phyloP scores from a whole-genome alignment of 2,329 filamentous ascomycete species.

The Elsinoe batatas region DNA sequence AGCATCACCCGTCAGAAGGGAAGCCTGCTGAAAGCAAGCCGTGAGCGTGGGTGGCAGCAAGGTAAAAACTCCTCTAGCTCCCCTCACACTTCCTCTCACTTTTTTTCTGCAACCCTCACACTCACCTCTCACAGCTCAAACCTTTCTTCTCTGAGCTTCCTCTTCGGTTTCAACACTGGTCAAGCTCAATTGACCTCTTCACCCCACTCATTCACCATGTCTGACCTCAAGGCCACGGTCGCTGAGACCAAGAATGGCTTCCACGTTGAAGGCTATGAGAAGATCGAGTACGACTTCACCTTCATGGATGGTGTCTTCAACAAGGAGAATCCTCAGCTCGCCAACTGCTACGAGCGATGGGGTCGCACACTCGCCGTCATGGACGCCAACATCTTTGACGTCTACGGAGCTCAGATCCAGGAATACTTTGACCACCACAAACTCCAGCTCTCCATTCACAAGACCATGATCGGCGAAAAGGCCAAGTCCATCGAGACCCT shows the following conservation, averaged over 20 bases:
- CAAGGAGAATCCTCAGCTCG: slow-evolving; percentile 49
- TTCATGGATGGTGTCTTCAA: slow-evolving; percentile 63
- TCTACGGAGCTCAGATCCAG: slow-evolving; percentile 58
- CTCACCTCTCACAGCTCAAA: neutral
- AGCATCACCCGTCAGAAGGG: neutral
- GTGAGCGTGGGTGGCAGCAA: slow-evolving; percentile 4
- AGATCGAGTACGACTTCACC: slow-evolving; percentile 66
- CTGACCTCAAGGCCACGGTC: slow-evolving; percentile 56
- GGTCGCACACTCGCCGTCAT: slow-evolving; percentile 57
- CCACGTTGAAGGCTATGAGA: slow-evolving; percentile 63
- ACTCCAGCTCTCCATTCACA: slow-evolving; percentile 55
- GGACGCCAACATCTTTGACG: slow-evolving; percentile 59
- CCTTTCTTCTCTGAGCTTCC: neutral
- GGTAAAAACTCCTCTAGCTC: slow-evolving; percentile 10
- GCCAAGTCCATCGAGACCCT: slow-evolving; percentile 64
- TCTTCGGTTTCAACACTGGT: slow-evolving; percentile 6
- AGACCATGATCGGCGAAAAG: slow-evolving; percentile 66
- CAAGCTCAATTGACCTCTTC: slow-evolving; percentile 8
- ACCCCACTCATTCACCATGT: slow-evolving; percentile 41
- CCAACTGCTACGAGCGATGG: slow-evolving; percentile 56
- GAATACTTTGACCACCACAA: slow-evolving; percentile 57
- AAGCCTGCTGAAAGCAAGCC: neutral
- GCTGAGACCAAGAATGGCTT: slow-evolving; percentile 55
- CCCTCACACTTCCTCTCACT: neutral
- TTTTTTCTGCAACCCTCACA: slow-evolving; percentile 1